These are phyloP conservation scores for Raphanus raphanistrum DNA, from an alignment of 345 rosid species.

Conservation along the genomic window DNA sequence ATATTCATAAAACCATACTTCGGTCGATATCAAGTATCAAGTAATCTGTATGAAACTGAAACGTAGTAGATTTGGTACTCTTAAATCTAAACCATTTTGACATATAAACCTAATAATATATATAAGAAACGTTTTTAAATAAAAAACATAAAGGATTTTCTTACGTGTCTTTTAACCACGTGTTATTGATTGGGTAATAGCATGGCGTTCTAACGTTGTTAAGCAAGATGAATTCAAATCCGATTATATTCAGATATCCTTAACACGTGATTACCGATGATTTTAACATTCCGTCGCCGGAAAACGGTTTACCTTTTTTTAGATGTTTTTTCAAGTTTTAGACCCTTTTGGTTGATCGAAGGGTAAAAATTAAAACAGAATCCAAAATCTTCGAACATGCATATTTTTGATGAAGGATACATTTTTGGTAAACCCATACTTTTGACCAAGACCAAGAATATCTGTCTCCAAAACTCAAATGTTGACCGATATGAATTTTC, in stretches of 20 bases:
- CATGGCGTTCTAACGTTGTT: no score
- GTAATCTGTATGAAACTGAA: not conserved
- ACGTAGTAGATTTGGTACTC: not conserved
- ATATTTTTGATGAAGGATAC: not conserved
- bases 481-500: not conserved
- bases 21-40: not conserved
- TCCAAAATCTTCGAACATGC: not conserved
- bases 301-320: no score
- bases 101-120: not conserved
- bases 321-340: not conserved
- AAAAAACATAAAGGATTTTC: not conserved
- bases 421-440: not conserved
- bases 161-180: no score
- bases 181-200: no score
- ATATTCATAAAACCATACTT: not conserved
- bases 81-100: not conserved
- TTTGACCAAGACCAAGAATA: slow-evolving; percentile 1
- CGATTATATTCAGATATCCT: no score
- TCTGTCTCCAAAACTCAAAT: not conserved
- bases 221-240: no score
- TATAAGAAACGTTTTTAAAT: not conserved
- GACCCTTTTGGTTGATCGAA: not conserved
- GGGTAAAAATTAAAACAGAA: not conserved
- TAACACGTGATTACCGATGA: no score
- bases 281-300: no score